Conservation (phyloP, 352 stramenopile genomes). For the Phytophthora parvispora region DNA sequence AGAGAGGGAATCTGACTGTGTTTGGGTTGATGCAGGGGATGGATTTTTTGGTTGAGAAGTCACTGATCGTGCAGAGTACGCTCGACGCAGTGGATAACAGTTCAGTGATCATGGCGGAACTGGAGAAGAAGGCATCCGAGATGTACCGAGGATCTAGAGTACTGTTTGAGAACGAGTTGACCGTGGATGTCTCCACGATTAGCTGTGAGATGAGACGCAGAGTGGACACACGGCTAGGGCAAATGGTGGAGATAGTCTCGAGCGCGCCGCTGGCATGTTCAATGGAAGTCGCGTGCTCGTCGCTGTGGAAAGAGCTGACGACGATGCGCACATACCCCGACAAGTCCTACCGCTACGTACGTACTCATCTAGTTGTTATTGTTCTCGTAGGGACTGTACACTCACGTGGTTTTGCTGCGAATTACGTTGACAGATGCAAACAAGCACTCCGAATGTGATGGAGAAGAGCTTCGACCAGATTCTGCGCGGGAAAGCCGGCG, state of each 20-base stretch:
- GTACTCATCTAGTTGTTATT: conserved; percentile 12
- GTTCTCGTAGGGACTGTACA: neutral
- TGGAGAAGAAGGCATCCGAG: conserved; percentile 25
- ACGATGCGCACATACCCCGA: conserved; percentile 26
- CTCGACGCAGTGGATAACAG: conserved; percentile 26
- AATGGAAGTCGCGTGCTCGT: conserved; percentile 17
- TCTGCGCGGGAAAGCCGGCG: conserved; percentile 7
- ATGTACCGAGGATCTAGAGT: conserved; percentile 20
- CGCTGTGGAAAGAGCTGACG: conserved; percentile 32
- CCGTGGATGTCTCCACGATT: neutral
- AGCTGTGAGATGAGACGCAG: conserved; percentile 18
- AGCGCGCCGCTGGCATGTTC: conserved; percentile 23
- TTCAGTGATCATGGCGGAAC: conserved; percentile 25
- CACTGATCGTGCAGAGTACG: neutral
- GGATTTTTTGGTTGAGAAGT: conserved; percentile 17
- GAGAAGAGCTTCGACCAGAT: conserved; percentile 40
- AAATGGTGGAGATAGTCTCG: conserved; percentile 25
- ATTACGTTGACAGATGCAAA: conserved; percentile 22
- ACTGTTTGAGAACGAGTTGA: neutral
- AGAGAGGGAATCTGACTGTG: neutral
- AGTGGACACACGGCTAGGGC: conserved; percentile 3
- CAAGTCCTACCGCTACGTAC: conserved; percentile 45
- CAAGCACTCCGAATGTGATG: conserved; percentile 21
- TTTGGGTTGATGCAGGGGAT: conserved; percentile 16
- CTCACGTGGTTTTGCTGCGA: neutral